These are phyloP conservation scores for Leccinum pellstonianum DNA, from an alignment of 768 basidiomycete species.

Conservation along the genomic window DNA sequence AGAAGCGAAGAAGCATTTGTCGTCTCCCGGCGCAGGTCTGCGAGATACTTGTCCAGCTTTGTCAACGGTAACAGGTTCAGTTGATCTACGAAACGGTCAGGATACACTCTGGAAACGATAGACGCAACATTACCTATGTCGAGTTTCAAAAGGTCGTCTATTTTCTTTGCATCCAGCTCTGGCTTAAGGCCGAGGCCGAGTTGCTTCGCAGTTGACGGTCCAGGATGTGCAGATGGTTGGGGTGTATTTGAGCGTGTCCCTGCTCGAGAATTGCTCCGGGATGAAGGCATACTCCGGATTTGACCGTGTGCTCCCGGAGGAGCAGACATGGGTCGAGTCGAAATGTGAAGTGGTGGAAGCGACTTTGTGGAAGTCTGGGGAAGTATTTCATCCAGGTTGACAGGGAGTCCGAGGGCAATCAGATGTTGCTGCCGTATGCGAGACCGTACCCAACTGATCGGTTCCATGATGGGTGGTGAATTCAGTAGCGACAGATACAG, in stretches of 20 bases:
- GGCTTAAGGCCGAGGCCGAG: constrained; percentile 75
- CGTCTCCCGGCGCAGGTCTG: constrained; percentile 69
- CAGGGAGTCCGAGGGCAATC: constrained; percentile 88
- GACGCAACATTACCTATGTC: constrained; percentile 52
- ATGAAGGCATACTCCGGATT: constrained; percentile 29
- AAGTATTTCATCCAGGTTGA: constrained; percentile 91
- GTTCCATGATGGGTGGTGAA: constrained; percentile 70
- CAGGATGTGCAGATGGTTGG: constrained; percentile 39
- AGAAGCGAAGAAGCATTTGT: constrained; percentile 72
- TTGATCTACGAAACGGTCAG: constrained; percentile 48
- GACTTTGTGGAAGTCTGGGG: constrained; percentile 62
- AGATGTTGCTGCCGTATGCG: constrained; percentile 88
- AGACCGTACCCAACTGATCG: constrained; percentile 94
- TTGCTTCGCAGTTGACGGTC: constrained; percentile 32
- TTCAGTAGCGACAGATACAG: constrained; percentile 72
- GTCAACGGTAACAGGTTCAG: constrained; percentile 69
- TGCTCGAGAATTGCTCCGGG: constrained; percentile 48
- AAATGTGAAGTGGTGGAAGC: constrained; percentile 79
- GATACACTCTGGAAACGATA: constrained; percentile 4
- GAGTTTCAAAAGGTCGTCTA: constrained; percentile 63
- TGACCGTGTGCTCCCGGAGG: constrained; percentile 59
- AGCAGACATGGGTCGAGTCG: constrained; percentile 77
- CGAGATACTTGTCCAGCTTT: constrained; percentile 63
- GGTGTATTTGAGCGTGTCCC: constrained; percentile 48
- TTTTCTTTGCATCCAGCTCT: constrained; percentile 62